Evolutionary conservation across 2,329 filamentous ascomycete species (phyloP).

Genomic region (Apiospora arundinis): DNA sequence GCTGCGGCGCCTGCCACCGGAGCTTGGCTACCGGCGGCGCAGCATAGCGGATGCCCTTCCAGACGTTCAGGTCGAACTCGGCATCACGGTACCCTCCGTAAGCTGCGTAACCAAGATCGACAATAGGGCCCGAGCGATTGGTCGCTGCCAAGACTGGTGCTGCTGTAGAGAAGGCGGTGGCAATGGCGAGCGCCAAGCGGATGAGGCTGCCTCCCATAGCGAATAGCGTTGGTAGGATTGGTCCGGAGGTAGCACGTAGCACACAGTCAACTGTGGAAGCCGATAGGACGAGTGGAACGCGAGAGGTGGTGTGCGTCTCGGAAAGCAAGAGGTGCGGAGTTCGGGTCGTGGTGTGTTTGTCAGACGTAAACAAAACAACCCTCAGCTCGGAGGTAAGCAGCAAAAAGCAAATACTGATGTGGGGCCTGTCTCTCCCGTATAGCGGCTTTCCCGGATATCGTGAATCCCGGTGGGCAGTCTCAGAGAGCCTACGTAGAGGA

Average conservation of each 20-base stretch:
- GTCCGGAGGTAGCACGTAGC: background rate
- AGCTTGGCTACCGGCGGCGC: slow-evolving; percentile 48
- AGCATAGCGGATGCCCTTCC: slow-evolving; percentile 53
- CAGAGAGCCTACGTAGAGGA: background rate
- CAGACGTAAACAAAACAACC: background rate
- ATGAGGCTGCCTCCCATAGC: background rate
- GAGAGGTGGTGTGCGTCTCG: background rate
- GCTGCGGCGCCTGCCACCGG: slow-evolving; percentile 49
- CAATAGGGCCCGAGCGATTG: slow-evolving; percentile 26
- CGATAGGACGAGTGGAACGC: background rate
- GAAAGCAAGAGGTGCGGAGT: background rate
- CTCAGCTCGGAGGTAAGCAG: background rate
- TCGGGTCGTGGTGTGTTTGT: background rate
- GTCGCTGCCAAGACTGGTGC: background rate
- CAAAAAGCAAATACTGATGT: background rate
- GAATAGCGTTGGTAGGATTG: background rate
- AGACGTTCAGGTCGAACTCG: slow-evolving; percentile 48
- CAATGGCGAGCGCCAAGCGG: background rate
- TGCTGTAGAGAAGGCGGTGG: background rate
- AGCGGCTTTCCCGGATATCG: background rate
- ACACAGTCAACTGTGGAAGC: background rate
- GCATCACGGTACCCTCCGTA: slow-evolving; percentile 51
- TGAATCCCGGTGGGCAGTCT: background rate
- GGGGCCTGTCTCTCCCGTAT: background rate
- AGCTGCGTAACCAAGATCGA: slow-evolving; percentile 52